Evolutionary conservation across 306 rosid species (phyloP).

Genomic region (Quercus glauca): DNA sequence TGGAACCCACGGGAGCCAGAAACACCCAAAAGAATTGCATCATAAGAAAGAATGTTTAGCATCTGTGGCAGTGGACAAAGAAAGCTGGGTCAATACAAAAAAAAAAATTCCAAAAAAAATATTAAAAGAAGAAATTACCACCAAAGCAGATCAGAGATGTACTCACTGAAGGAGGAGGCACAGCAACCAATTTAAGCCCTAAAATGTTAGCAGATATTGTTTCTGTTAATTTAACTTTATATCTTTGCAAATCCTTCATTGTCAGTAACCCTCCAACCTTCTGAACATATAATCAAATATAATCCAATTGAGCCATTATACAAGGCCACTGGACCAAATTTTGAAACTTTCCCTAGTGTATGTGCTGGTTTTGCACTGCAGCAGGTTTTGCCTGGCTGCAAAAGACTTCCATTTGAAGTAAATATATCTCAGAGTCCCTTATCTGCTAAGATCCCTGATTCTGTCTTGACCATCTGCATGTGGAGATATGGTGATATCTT

Average conservation of each 20-base stretch:
- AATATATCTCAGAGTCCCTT: constrained; percentile 58
- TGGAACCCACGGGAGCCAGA: constrained; percentile 68
- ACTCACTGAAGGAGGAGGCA: constrained; percentile 91
- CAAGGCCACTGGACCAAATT: constrained; percentile 48
- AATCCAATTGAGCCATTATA: constrained; percentile 60
- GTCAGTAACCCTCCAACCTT: constrained; percentile 67
- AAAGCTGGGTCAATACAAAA: constrained; percentile 4
- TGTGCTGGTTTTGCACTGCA: constrained; percentile 53
- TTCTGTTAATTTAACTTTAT: constrained; percentile 39
- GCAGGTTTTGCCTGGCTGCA: constrained; percentile 48
- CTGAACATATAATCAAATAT: constrained; percentile 52
- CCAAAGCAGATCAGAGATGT: not conserved
- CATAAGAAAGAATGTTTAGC: constrained; percentile 68
- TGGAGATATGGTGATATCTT: constrained; percentile 63
- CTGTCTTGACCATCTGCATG: constrained; percentile 49
- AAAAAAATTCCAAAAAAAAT: not conserved
- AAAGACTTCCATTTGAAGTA: constrained; percentile 63
- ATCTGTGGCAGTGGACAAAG: constrained; percentile 40
- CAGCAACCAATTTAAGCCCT: constrained; percentile 58
- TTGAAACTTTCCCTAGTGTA: constrained; percentile 45
- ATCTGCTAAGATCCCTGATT: constrained; percentile 49
- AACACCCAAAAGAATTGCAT: constrained; percentile 52
- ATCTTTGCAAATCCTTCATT: constrained; percentile 53
- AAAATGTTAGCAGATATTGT: constrained; percentile 41
- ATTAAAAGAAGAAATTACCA: not conserved